phyloP scores from a whole-genome alignment of 441 rosid species.

The Cnidoscolus chayamansa region DNA sequence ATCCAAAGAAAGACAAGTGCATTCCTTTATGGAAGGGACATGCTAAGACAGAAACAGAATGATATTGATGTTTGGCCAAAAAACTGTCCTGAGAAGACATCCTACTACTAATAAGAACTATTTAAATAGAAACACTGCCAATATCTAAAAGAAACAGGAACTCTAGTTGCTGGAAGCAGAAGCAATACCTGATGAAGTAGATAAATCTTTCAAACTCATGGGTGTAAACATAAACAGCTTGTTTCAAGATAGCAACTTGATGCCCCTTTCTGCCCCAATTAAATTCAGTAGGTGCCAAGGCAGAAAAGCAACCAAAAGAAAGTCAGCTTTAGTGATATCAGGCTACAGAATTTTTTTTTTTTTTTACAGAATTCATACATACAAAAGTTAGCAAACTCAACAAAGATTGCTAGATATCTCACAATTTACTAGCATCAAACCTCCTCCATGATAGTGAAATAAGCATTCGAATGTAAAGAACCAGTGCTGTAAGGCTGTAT shows the following conservation, averaged over 20 bases:
- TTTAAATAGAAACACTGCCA: background rate
- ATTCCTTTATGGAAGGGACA: background rate
- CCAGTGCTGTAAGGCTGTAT: conserved; percentile 76
- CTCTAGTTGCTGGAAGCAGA: conserved; percentile 20
- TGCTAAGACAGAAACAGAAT: too few relatives aligned
- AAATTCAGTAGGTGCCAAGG: conserved; percentile 21
- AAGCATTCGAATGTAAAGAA: conserved; percentile 53
- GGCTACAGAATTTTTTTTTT: background rate
- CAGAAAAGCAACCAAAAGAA: conserved; percentile 26
- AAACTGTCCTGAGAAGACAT: background rate
- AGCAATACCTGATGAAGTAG: conserved; percentile 68
- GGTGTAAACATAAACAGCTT: conserved; percentile 68
- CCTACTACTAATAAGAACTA: too few relatives aligned
- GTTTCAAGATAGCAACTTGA: conserved; percentile 55
- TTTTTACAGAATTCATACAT: conserved; percentile 1
- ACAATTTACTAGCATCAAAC: conserved; percentile 61
- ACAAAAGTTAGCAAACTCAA: conserved; percentile 9
- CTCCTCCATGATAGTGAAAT: conserved; percentile 63
- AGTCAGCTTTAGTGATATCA: conserved; percentile 21
- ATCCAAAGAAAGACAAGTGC: background rate
- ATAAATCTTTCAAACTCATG: conserved; percentile 78
- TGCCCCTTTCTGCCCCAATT: conserved; percentile 47
- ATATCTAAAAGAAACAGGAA: background rate
- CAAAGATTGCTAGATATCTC: conserved; percentile 34
- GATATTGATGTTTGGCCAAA: background rate